Base-by-base conservation (phyloP, 2,329 filamentous ascomycete species). In the Botrytis porri region DNA sequence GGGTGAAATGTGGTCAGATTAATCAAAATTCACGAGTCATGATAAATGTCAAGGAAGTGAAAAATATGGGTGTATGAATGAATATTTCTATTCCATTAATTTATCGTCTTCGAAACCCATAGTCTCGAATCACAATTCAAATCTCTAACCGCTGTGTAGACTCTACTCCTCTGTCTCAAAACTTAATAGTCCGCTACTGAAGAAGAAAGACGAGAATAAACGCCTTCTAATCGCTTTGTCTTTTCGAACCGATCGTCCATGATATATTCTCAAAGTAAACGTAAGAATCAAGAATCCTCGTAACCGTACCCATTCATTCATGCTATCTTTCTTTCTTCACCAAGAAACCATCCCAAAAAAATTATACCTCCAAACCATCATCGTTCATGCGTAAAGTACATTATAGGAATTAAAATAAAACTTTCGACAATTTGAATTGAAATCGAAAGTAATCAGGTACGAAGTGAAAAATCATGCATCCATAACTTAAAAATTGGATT, bases 341-440 rank as follows among this genome's bases (percentile, higher is more conserved):
- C 69, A 64, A 14, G 25, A 37, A 10, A 39, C 25, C 54, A 48
- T 57, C 14, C 20, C 59, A 51, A 39, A 67, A 69, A 66, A 70
- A 51, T 71, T 32, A 57, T 57, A 45, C n/a, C 70, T 35, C 45
- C 70, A 71, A 57, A 35, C 69, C 60, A 71, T 71, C 45, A 71
- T 71, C 61, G 62, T 71, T 57, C 35, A 71, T 64, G 70, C 62
- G 43, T 66, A 59, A 71, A 62, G 29, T 51, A 64, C 70, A 66
- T 71, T 71, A 66, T 71, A 54, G 10, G 45, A 43, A 71, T 39
- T 71, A 71, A 66, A 66, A 66, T 43, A 71, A 41, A 66, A 57
- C 69, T 65, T 57, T 66, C 35, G 18, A 71, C 3, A 45, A 59
- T 18, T 32, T 57, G 14, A 57, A 57, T 32, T 57, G 45, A 61